Conservation (phyloP, 1,284 basidiomycete genomes). For the Melampsora americana region DNA sequence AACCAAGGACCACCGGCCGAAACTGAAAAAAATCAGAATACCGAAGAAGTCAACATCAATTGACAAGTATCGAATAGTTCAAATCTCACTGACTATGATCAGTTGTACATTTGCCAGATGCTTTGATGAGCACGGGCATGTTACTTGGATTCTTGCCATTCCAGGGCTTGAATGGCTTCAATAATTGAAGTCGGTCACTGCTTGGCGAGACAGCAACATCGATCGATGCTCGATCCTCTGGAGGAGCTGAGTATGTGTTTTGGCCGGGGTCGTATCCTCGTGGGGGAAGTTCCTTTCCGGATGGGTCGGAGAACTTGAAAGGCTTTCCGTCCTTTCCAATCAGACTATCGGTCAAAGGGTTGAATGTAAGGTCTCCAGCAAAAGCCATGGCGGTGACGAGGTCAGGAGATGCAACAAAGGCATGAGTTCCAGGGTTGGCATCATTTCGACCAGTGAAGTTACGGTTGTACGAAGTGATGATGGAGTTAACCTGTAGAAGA, state of each 20-base stretch:
- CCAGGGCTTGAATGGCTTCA: constrained; percentile 87
- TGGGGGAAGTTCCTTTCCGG: constrained; percentile 86
- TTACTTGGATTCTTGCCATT: constrained; percentile 85
- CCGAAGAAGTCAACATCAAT: constrained; percentile 63
- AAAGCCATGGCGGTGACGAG: constrained; percentile 97
- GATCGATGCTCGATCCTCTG: constrained; percentile 75
- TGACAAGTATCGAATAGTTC: neutral
- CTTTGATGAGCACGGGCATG: constrained; percentile 94
- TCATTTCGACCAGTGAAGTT: constrained; percentile 99
- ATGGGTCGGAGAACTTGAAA: constrained; percentile 92
- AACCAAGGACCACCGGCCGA: constrained; percentile 97
- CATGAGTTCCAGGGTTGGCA: constrained; percentile 97
- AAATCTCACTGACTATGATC: constrained; percentile 55
- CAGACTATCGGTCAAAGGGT: constrained; percentile 89
- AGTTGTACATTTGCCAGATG: constrained; percentile 92
- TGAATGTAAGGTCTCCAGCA: constrained; percentile 90
- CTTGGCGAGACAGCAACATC: constrained; percentile 81
- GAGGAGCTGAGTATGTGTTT: constrained; percentile 95
- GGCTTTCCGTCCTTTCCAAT: constrained; percentile 87
- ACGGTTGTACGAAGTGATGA: constrained; percentile 98
- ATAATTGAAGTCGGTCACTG: constrained; percentile 90
- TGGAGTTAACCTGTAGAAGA: constrained; percentile 55
- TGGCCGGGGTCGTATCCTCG: constrained; percentile 93
- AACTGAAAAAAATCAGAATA: constrained; percentile 55
- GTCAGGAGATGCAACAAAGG: constrained; percentile 97